Evolutionary conservation across 2,329 filamentous ascomycete species (phyloP).

Genomic region (Colletotrichum liriopes): DNA sequence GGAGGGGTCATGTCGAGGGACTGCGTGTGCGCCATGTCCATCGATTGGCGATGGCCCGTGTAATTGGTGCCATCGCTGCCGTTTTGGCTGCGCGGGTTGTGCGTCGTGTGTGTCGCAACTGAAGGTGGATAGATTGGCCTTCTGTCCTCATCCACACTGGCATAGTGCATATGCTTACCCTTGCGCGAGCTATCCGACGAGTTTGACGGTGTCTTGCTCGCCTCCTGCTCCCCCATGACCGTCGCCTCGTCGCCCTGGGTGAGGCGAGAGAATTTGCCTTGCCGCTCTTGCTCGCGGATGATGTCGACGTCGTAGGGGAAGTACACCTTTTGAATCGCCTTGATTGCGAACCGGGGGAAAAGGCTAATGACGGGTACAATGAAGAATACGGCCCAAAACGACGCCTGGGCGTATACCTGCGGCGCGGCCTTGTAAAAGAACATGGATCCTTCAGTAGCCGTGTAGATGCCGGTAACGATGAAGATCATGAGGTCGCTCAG

Average conservation of each 20-base stretch:
- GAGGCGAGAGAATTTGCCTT: constrained; percentile 86
- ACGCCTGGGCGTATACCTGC: constrained; percentile 84
- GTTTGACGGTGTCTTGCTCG: constrained; percentile 58
- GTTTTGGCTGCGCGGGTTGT: constrained; percentile 88
- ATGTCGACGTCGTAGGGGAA: constrained; percentile 95
- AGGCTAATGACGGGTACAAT: constrained; percentile 87
- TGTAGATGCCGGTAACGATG: constrained; percentile 95
- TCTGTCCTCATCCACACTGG: constrained; percentile 86
- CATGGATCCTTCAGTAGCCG: constrained; percentile 54
- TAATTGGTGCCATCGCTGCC: constrained; percentile 96
- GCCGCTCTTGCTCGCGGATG: constrained; percentile 89
- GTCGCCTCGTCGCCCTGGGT: constrained; percentile 53
- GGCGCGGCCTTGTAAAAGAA: constrained; percentile 82
- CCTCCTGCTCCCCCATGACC: constrained; percentile 44
- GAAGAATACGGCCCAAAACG: constrained; percentile 89
- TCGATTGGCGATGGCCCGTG: constrained; percentile 76
- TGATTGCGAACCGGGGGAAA: constrained; percentile 89
- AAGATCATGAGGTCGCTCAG: constrained; percentile 92
- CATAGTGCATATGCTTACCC: constrained; percentile 71
- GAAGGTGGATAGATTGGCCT: constrained; percentile 95
- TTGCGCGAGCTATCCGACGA: constrained; percentile 74
- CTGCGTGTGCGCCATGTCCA: constrained; percentile 61
- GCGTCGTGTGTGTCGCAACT: constrained; percentile 83
- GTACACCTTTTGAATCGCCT: constrained; percentile 93
- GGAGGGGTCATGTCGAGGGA: constrained; percentile 46